A percentile compares a stretch with the other conserved stretches of the same genome.
These are phyloP conservation scores for Pestalotiopsis sp. DNA, from an alignment of 2,329 filamentous ascomycete species.

Conservation along the genomic window DNA sequence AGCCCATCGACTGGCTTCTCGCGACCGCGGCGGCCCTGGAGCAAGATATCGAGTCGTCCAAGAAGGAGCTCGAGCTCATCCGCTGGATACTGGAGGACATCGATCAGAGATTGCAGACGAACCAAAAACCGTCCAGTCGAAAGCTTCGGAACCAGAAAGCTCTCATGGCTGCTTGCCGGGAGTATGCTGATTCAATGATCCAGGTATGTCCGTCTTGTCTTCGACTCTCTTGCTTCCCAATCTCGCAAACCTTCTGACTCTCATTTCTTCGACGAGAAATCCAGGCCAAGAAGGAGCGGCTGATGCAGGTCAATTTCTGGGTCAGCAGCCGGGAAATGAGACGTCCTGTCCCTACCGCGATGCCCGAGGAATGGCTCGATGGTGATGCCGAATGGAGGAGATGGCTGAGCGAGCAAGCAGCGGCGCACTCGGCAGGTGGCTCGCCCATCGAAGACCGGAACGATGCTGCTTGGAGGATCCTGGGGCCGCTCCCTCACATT, in stretches of 20 bases:
- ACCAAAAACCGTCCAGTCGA: not conserved
- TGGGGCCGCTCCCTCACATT: constrained; percentile 28
- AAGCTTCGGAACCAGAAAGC: constrained; percentile 18
- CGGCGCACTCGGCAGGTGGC: not conserved
- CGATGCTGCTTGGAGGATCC: constrained; percentile 20
- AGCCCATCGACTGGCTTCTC: constrained; percentile 23
- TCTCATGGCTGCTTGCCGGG: constrained; percentile 12
- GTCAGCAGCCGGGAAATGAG: constrained; percentile 2
- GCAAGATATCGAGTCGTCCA: constrained; percentile 27
- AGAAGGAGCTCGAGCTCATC: constrained; percentile 29
- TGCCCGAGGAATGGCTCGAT: constrained; percentile 5
- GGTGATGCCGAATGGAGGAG: constrained; percentile 5
- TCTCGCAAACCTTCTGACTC: not conserved
- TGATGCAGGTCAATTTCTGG: constrained; percentile 8
- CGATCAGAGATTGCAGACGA: constrained; percentile 7
- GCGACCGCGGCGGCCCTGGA: constrained; percentile 19
- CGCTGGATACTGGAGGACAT: constrained; percentile 23
- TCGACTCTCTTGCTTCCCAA: not conserved
- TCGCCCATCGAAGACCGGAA: not conserved
- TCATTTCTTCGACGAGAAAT: not conserved
- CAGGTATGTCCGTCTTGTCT: not conserved
- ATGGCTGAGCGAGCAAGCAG: constrained; percentile 9
- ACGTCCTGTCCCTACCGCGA: not conserved
- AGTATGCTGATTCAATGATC: constrained; percentile 5
- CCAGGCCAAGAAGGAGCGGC: not conserved